phyloP scores from a whole-genome alignment of 2,329 filamentous ascomycete genomes.

The Xylaria sp. region DNA sequence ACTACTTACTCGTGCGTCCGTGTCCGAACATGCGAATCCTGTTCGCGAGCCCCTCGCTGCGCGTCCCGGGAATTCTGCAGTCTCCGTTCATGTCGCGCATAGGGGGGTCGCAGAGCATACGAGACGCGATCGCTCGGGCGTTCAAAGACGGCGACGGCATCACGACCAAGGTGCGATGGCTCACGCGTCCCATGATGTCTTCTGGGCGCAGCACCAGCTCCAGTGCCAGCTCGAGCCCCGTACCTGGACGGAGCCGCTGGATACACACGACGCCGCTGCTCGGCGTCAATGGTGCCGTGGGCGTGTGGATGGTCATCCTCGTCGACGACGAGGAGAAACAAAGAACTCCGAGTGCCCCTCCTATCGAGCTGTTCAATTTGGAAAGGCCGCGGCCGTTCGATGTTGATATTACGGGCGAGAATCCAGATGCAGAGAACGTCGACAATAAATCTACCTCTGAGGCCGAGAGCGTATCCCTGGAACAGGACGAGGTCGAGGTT shows the following conservation, averaged over 20 bases:
- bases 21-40: conserved; percentile 73
- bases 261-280: conserved; percentile 80
- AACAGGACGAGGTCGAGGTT: conserved; percentile 17
- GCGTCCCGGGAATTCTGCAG: conserved; percentile 74
- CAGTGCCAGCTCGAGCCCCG: conserved; percentile 44
- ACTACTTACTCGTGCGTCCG: conserved; percentile 73
- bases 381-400: conserved; percentile 31
- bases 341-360: conserved; percentile 22
- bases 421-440: conserved; percentile 1
- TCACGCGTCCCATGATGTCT: conserved; percentile 49
- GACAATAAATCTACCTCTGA: conserved; percentile 15
- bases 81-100: conserved; percentile 65
- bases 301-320: conserved; percentile 82
- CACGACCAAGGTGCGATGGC: conserved; percentile 79
- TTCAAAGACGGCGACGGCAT: conserved; percentile 75
- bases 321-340: conserved; percentile 68
- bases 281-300: conserved; percentile 72
- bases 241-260: conserved; percentile 73
- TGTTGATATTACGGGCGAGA: neutral
- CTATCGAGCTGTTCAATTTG: conserved; percentile 22
- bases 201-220: conserved; percentile 4
- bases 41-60: conserved; percentile 74
- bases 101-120: conserved; percentile 59
- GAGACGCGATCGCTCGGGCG: conserved; percentile 63
- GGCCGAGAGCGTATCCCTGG: neutral